Evolutionary conservation across 2,329 filamentous ascomycete genomes (phyloP).

Genomic region (Ceratocystis cubensis): DNA sequence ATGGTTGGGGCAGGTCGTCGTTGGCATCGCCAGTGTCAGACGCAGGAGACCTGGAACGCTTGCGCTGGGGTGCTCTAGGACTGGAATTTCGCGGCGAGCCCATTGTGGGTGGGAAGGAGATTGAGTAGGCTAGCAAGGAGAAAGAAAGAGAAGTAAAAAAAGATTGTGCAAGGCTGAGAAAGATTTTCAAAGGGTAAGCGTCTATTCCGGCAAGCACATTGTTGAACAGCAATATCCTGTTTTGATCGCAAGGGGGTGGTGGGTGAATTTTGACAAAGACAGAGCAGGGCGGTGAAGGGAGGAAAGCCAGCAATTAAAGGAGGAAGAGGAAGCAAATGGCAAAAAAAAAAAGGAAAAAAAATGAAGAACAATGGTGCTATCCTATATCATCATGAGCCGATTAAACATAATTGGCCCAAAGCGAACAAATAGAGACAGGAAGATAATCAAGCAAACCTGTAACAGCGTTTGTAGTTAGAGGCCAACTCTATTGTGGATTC

Average conservation of each 20-base stretch:
- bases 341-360: not conserved
- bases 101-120: not conserved
- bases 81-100: not conserved
- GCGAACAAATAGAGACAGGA: not conserved
- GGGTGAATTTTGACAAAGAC: not conserved
- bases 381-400: not conserved
- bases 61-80: constrained; percentile 26
- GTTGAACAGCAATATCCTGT: constrained; percentile 4
- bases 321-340: not conserved
- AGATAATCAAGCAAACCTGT: not conserved
- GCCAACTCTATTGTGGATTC: not conserved
- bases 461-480: not conserved
- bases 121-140: not conserved
- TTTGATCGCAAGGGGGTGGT: not conserved
- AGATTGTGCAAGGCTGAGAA: not conserved
- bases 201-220: not conserved
- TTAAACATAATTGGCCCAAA: not conserved
- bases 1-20: constrained; percentile 44
- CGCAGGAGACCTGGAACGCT: constrained; percentile 29
- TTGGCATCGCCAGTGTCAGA: constrained; percentile 7
- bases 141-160: not conserved
- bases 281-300: not conserved
- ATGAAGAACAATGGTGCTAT: not conserved
- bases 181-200: not conserved
- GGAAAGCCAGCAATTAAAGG: not conserved